Conservation (phyloP, 352 stramenopile genomes). For the Phytopythium ostracodes region DNA sequence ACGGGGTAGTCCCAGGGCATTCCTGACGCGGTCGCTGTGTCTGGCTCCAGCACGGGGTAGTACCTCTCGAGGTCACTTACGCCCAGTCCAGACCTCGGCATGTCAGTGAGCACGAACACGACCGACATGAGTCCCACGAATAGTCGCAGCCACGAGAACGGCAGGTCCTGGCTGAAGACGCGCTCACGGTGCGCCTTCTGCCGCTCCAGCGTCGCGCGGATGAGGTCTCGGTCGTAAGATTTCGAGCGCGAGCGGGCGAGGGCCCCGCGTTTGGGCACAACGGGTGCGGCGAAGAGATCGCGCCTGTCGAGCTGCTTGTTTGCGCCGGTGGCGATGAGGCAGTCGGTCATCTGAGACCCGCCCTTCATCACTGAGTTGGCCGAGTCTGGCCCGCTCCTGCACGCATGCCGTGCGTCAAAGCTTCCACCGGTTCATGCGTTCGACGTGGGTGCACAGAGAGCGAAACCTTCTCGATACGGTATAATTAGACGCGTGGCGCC, state of each 20-base stretch:
- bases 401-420: too few relatives aligned
- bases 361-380: neutral
- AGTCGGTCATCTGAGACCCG: neutral
- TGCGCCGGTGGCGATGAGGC: neutral
- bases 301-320: neutral
- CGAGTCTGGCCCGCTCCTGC: neutral
- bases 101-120: constrained; percentile 24
- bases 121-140: constrained; percentile 22
- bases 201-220: constrained; percentile 14
- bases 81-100: constrained; percentile 25
- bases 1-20: constrained; percentile 28
- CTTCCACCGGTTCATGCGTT: too few relatives aligned
- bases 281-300: too few relatives aligned
- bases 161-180: constrained; percentile 21
- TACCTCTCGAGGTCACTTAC: constrained; percentile 11
- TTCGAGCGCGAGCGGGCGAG: neutral
- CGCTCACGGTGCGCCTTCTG: constrained; percentile 17
- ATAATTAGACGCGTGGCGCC: neutral
- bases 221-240: constrained; percentile 6
- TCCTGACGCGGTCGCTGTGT: constrained; percentile 23
- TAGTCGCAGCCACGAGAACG: constrained; percentile 24
- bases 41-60: constrained; percentile 25
- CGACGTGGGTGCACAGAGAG: neutral
- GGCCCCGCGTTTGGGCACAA: neutral
- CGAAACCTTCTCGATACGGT: neutral